Conservation (phyloP, 2,329 filamentous ascomycete species). For the Amesomyces nigricolor region DNA sequence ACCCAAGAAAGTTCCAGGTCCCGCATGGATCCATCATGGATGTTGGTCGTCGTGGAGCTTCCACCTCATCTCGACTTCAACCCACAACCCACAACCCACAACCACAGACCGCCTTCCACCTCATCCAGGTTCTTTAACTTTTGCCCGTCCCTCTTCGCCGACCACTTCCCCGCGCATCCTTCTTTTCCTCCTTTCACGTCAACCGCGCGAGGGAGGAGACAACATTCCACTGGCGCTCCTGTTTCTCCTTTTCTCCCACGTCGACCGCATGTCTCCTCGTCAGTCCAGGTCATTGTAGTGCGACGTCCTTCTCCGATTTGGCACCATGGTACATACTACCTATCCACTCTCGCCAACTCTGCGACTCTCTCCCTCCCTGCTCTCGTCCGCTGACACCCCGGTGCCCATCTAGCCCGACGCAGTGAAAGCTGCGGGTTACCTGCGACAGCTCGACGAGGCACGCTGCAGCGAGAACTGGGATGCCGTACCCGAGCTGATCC, state of each 20-base stretch:
- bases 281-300: slow-evolving; percentile 26
- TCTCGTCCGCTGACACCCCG: slow-evolving; percentile 7
- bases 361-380: background rate
- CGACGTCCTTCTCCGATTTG: slow-evolving; percentile 23
- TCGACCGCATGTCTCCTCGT: slow-evolving; percentile 23
- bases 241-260: no score
- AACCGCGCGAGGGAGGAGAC: background rate
- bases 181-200: background rate
- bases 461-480: slow-evolving; percentile 86
- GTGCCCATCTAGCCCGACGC: slow-evolving; percentile 33
- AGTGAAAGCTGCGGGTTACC: slow-evolving; percentile 76
- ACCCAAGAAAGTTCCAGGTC: no score
- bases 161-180: no score
- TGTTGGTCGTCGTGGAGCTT: no score
- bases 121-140: no score
- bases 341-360: background rate
- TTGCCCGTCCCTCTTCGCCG: no score
- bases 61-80: no score
- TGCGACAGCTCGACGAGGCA: slow-evolving; percentile 75
- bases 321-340: slow-evolving; percentile 21
- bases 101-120: no score
- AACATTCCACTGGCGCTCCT: background rate
- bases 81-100: no score
- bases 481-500: slow-evolving; percentile 77
- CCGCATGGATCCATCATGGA: no score